Percentiles rank a stretch among this genome's conserved stretches.
phyloP scores from a whole-genome alignment of 1,139 yeast species.

The Groenewaldozyma sp. region DNA sequence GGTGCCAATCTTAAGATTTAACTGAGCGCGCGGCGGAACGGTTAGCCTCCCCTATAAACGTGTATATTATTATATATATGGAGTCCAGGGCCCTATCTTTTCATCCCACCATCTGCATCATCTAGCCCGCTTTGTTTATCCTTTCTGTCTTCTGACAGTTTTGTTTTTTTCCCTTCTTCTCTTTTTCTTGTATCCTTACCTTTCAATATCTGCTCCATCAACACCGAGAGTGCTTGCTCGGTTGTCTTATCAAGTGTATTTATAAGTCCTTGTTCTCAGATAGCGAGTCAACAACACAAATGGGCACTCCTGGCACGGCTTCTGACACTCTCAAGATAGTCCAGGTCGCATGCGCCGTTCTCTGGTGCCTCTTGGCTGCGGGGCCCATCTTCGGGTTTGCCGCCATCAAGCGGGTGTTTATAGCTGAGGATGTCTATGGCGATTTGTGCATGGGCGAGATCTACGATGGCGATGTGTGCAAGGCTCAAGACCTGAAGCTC shows the following conservation, averaged over 20 bases:
- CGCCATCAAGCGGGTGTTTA: slow-evolving; percentile 75
- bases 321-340: slow-evolving; percentile 19
- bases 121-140: too few relatives aligned
- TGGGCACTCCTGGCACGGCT: slow-evolving; percentile 6
- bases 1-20: too few relatives aligned
- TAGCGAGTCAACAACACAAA: not conserved
- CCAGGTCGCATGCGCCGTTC: slow-evolving; percentile 61
- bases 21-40: too few relatives aligned
- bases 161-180: not conserved
- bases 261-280: too few relatives aligned
- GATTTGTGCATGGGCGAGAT: slow-evolving; percentile 40
- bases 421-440: slow-evolving; percentile 66
- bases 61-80: too few relatives aligned
- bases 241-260: too few relatives aligned
- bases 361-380: slow-evolving; percentile 85
- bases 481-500: slow-evolving; percentile 67
- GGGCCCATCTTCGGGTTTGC: slow-evolving; percentile 92
- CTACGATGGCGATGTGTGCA: slow-evolving; percentile 36
- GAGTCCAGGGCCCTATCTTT: too few relatives aligned
- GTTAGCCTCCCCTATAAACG: not conserved
- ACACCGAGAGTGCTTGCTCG: too few relatives aligned
- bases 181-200: not conserved
- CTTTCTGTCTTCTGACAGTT: not conserved
- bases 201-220: too few relatives aligned
- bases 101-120: not conserved